Conservation (phyloP, 306 rosid species). For the Glycine soja region DNA sequence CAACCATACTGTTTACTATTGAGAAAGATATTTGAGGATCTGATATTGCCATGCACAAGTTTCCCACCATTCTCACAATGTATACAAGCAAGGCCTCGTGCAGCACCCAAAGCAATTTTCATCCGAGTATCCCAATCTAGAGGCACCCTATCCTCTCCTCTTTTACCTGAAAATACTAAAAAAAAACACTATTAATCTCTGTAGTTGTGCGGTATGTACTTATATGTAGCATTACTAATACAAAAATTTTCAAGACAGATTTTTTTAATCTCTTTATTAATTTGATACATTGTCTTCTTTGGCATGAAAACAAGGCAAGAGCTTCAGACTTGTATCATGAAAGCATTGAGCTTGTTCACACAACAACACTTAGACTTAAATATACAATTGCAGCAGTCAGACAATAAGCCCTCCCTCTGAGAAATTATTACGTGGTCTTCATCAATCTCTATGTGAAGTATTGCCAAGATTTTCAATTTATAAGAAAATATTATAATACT, state of each 20-base stretch:
- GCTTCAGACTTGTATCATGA: no score
- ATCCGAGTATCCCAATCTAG: slow-evolving; percentile 83
- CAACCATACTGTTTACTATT: slow-evolving; percentile 69
- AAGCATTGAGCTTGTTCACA: not conserved
- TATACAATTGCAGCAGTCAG: not conserved
- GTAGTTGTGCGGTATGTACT: no score
- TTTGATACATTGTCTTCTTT: no score
- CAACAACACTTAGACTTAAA: not conserved
- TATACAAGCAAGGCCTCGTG: slow-evolving; percentile 78
- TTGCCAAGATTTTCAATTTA: not conserved
- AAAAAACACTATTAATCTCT: not conserved
- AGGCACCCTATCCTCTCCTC: slow-evolving; percentile 75
- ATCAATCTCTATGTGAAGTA: no score
- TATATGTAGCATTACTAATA: no score
- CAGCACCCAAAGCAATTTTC: slow-evolving; percentile 82
- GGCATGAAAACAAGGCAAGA: no score
- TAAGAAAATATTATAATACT: not conserved
- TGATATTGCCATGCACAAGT: slow-evolving; percentile 83
- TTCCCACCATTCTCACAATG: slow-evolving; percentile 78
- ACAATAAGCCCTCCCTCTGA: no score
- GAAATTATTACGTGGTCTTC: not conserved
- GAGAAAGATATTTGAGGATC: slow-evolving; percentile 80
- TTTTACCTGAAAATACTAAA: slow-evolving; percentile 62
- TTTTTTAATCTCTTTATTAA: no score
- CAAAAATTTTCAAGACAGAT: no score